Base-by-base conservation (phyloP, 495 filamentous ascomycete genomes). In the Trypethelium eluteriae region DNA sequence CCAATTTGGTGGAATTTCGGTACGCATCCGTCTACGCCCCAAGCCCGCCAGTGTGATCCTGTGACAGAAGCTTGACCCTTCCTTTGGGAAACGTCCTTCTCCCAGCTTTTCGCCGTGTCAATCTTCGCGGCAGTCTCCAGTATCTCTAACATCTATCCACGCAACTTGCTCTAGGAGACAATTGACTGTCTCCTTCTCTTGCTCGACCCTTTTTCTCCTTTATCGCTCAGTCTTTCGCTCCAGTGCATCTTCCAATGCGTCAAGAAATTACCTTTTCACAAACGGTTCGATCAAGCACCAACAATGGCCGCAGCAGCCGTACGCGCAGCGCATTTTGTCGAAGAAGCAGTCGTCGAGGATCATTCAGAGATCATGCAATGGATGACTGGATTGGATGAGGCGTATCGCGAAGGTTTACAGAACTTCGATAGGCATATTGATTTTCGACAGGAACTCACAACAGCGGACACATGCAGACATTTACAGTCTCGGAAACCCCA, bases 221-320 rank as follows among this genome's bases (percentile, higher is more conserved):
- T 7, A 10, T 59, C 7, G 32, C 5, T 5, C 53, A 59, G 53
- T 59, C 53, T 59, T 32, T 59, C 53, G 53, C 53, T 59, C 1
- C 18, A 35, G 6, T 59, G 53, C 53, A 32, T 35, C 53, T 36
- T 59, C 53, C 53, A 59, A 59, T 59, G 53, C 53, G 53, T 59
- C 18, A 59, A 59, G 53, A 11, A 59, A 59, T 9, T 4, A 35
- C 32, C 14, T 59, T 59, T 36, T 59, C 53, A 32, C 53, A 34
- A 59, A n/a, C 53, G 25, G 53, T 36, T 14, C 53, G 53, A 59
- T 59, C 53, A 59, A 59, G 36, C 53, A 59, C 53, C 53, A 3
- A 59, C 53, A 59, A 59, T 59, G 53, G 53, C 53, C 53, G 53
- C 18, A 59, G 53, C 4, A 59, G 53, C 53, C 53, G 53, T 34